Evolutionary conservation across 139 green algal genomes (phyloP), one percentile per base, ranked within the genome.

Genomic region (Micromonas pusilla): DNA sequence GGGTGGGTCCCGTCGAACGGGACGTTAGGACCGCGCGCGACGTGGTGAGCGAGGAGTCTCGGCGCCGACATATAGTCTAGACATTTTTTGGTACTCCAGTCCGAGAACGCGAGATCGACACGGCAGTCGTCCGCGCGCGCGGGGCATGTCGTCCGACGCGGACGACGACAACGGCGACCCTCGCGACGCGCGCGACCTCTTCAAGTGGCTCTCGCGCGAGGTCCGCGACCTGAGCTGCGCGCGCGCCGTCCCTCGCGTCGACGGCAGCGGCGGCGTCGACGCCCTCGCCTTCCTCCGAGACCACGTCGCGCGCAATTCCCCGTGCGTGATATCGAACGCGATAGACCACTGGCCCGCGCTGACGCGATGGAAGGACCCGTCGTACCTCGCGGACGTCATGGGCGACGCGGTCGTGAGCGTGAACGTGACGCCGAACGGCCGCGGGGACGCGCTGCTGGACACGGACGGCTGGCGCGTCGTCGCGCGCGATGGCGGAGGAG

Each of bases 1-100:
- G 84, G 85, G 2, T 77, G 88, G 26, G n/a, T 38, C 13, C 78
- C 88, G 2, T 83, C 62, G 28, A 92, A 93, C 76, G 90, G 90
- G 2, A 91, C 78, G 2, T 92, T 79, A 71, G 78, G 80, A 45
- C 86, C 89, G 23, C 45, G 82, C 1, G 37, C 64, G 28, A 37
- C 62, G 38, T 86, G 82, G 82, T 86, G n/a, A n/a, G n/a, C n/a
- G n/a, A n/a, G n/a, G n/a, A n/a, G n/a, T n/a, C n/a, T n/a, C n/a
- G n/a, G n/a, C n/a, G n/a, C n/a, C n/a, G n/a, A n/a, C n/a, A n/a
- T n/a, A n/a, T n/a, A n/a, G n/a, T n/a, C n/a, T n/a, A n/a, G n/a
- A n/a, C n/a, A n/a, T n/a, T n/a, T n/a, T n/a, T n/a, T n/a, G n/a
- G n/a, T n/a, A n/a, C n/a, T n/a, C n/a, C n/a, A n/a, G n/a, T n/a